Evolutionary conservation across 345 rosid species (phyloP), one percentile per base, ranked within the genome.

Genomic region (Eucalyptus regnans): DNA sequence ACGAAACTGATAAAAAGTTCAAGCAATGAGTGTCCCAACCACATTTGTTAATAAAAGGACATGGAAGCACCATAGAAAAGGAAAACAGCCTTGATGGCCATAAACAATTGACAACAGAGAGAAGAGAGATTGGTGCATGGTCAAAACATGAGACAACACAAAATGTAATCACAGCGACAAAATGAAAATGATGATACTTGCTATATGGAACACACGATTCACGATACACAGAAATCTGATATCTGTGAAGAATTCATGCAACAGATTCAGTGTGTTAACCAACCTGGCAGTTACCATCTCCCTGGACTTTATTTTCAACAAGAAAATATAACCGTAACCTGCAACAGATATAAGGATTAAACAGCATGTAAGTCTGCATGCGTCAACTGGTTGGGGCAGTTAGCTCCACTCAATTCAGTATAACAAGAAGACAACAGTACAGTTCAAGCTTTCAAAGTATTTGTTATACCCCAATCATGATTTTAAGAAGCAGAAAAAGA

Each of bases 251-350:
- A 49, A 50, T 50, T 22, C 29, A 56, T 23, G 62, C 29, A 23
- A 23, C 25, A 49, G 15, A 31, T 50, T 9, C 50, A 23, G 51
- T 16, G 62, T 41, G 66, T 86, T 71, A 5, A 20, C 93, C 87
- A 91, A 96, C 96, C 98, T 96, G 98, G 89, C 95, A 96, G 87
- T 95, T 96, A 64, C 97, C 97, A 90, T 96, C 96, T 92, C 96
- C 97, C 93, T 94, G 92, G 89, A 96, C 92, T 89, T 90, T 94
- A 90, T 91, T 94, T 90, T 96, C 97, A 79, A 94, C 91, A 64
- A 96, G 92, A 90, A 91, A 90, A 88, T 96, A 95, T 43, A 94
- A 87, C 91, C 91, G 90, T 89, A 96, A 87, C 90, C 96, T 96
- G 89, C 31, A 50, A 50, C 41, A 86, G 76, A 88, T 23, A 22